phyloP scores from a whole-genome alignment of 306 rosid species.

The Datisca glomerata region DNA sequence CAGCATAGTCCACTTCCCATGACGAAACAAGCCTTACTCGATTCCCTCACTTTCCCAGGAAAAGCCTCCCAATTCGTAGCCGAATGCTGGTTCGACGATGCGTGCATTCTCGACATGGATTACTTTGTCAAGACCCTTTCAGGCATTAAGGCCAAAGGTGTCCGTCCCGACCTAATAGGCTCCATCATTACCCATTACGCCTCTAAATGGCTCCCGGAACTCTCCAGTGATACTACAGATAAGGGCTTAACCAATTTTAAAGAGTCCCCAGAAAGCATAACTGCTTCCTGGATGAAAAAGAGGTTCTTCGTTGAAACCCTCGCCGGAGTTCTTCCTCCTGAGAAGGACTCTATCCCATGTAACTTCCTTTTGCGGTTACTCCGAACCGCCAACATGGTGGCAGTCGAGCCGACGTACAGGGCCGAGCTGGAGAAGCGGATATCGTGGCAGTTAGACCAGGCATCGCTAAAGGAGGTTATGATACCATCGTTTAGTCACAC shows the following conservation, averaged over 20 bases:
- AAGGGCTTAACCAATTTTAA: conserved; percentile 21
- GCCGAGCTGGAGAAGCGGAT: conserved; percentile 62
- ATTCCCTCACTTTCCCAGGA: conserved; percentile 22
- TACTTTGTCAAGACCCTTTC: conserved; percentile 83
- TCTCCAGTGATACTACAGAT: conserved; percentile 24
- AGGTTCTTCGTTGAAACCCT: conserved; percentile 84
- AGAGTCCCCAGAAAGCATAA: conserved; percentile 47
- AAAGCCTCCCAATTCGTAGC: conserved; percentile 37
- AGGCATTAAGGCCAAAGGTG: conserved; percentile 73
- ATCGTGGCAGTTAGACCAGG: conserved; percentile 79
- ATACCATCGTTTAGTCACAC: conserved; percentile 89
- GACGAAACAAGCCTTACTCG: conserved; percentile 21
- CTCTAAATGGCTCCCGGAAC: conserved; percentile 88
- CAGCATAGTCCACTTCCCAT: too few relatives aligned
- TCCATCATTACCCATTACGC: conserved; percentile 87
- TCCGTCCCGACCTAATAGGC: conserved; percentile 60
- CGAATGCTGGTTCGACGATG: conserved; percentile 76
- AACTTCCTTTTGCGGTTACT: conserved; percentile 78
- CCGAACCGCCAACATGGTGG: conserved; percentile 72
- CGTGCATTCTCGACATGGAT: conserved; percentile 83
- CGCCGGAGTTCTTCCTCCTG: conserved; percentile 75
- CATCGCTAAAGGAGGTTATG: conserved; percentile 65
- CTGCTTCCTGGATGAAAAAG: conserved; percentile 71
- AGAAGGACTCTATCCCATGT: conserved; percentile 75
- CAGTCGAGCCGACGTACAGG: conserved; percentile 41